A percentile compares a stretch with the other conserved stretches of the same genome.
These are phyloP conservation scores for Colletotrichum somersetense DNA, from an alignment of 2,329 filamentous ascomycete species.

Conservation along the genomic window DNA sequence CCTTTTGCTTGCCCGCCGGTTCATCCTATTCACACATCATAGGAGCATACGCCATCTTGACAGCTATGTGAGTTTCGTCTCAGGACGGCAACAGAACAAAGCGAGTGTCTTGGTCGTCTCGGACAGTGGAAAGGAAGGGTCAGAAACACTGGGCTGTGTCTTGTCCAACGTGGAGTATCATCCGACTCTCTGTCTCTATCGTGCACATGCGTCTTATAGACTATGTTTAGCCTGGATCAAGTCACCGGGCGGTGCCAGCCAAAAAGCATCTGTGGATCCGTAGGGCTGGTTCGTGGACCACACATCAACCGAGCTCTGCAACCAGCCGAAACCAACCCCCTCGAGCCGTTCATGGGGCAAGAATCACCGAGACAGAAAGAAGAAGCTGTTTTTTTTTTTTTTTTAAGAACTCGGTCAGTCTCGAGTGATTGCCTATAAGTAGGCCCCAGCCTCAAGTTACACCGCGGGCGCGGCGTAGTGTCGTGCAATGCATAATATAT, in stretches of 20 bases:
- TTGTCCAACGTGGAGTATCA: background rate
- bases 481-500: background rate
- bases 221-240: no score
- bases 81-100: background rate
- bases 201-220: background rate
- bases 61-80: background rate
- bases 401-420: no score
- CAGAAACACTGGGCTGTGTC: background rate
- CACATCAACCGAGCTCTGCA: background rate
- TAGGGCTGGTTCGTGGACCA: background rate
- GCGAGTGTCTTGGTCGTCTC: conserved; percentile 4
- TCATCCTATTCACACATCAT: background rate
- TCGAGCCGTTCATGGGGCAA: background rate
- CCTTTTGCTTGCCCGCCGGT: background rate
- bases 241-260: background rate
- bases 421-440: background rate
- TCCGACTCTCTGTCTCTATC: background rate
- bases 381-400: background rate
- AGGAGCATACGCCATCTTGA: background rate
- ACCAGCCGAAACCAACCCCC: background rate
- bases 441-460: background rate
- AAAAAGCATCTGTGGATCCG: background rate
- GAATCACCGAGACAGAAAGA: background rate
- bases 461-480: background rate
- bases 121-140: conserved; percentile 1